A percentile compares a stretch with the other conserved stretches of the same genome.
Evolutionary conservation across 441 rosid species (phyloP).

Genomic region (Populus hybrid): DNA sequence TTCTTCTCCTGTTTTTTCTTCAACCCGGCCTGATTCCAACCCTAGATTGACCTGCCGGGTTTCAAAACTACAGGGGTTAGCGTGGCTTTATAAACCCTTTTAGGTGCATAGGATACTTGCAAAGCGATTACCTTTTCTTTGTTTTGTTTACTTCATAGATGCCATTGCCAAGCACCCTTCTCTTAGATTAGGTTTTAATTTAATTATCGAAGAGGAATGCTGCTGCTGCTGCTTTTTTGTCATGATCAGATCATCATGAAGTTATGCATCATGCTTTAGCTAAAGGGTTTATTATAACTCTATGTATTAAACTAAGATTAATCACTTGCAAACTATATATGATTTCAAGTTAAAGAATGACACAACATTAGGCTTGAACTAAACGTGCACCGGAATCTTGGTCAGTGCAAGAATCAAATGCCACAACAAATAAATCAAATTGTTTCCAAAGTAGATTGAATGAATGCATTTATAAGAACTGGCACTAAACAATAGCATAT

Average conservation of each 20-base stretch:
- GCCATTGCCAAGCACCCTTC: conserved; percentile 1
- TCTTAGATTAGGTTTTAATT: conserved; percentile 28
- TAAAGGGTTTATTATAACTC: no score
- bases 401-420: neutral
- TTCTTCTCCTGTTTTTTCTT: no score
- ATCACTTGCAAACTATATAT: no score
- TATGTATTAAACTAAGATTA: no score
- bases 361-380: neutral
- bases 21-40: no score
- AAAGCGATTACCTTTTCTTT: conserved; percentile 17
- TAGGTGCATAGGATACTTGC: neutral
- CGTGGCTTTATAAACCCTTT: conserved; percentile 22
- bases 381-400: no score
- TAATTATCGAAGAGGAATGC: conserved; percentile 2
- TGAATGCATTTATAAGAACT: no score
- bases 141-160: conserved; percentile 16
- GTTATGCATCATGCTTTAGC: neutral
- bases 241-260: neutral
- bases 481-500: no score
- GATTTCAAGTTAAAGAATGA: neutral
- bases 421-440: neutral
- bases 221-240: conserved; percentile 1
- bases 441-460: no score
- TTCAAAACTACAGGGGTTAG: neutral
- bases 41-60: no score